Conservation (phyloP, 2,329 filamentous ascomycete genomes). For the Colletotrichum sidae region DNA sequence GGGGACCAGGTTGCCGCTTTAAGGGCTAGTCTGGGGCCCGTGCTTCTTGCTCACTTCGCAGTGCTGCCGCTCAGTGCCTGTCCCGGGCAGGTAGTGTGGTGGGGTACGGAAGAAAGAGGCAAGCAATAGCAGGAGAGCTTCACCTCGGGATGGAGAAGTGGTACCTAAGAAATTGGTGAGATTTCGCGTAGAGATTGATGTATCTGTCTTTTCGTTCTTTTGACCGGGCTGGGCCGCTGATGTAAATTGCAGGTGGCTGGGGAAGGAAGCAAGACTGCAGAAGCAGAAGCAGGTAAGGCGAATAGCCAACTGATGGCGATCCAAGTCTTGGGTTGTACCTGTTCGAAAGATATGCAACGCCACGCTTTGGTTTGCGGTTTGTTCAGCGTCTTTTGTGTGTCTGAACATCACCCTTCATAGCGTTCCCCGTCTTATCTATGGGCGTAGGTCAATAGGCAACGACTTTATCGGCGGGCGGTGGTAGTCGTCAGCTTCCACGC, state of each 20-base stretch:
- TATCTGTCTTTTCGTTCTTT: slow-evolving; percentile 10
- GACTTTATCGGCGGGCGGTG: not conserved
- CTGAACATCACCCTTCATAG: not conserved
- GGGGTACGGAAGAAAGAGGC: slow-evolving; percentile 33
- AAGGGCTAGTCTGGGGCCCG: slow-evolving; percentile 15
- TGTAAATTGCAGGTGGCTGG: slow-evolving; percentile 13
- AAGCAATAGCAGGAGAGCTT: slow-evolving; percentile 10
- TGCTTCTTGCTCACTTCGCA: slow-evolving; percentile 14
- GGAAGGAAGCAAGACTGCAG: not conserved
- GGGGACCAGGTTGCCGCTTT: slow-evolving; percentile 34
- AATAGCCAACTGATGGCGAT: not conserved
- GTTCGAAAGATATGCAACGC: not conserved
- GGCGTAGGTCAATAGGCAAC: slow-evolving; percentile 26
- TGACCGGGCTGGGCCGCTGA: slow-evolving; percentile 20
- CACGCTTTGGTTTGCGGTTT: slow-evolving; percentile 1
- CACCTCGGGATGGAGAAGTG: slow-evolving; percentile 14
- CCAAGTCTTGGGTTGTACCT: too few relatives aligned
- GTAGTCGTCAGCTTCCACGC: slow-evolving; percentile 27
- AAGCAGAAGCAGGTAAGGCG: not conserved
- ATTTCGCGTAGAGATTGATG: not conserved
- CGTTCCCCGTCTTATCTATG: slow-evolving; percentile 7
- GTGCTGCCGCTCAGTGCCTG: slow-evolving; percentile 25
- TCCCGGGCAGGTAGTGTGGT: slow-evolving; percentile 36
- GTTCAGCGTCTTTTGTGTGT: not conserved
- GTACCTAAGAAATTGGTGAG: slow-evolving; percentile 23